Base-by-base conservation (phyloP, 257 asterid genomes). In the Ehretia macrophylla region DNA sequence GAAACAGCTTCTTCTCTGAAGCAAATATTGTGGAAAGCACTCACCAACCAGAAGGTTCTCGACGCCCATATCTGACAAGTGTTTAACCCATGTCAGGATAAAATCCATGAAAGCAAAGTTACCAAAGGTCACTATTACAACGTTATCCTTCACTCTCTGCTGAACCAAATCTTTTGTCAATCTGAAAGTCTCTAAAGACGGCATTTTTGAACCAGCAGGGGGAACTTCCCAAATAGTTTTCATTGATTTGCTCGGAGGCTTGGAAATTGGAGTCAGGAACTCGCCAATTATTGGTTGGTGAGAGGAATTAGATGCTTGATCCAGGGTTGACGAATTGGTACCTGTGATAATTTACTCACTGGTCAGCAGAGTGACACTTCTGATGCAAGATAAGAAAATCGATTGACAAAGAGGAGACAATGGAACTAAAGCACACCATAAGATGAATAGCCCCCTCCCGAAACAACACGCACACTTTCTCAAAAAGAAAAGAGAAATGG, bases 21-120 rank as follows among this genome's bases (percentile, higher is more conserved):
- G 45, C 55, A 55, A 21, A 60, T 59, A 57, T 8, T 14, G 56
- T 46, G 45, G 38, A 21, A 57, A 65, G 32, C 53, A 79, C 86
- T 70, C 73, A 89, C 99, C 99, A 48, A 93, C 94, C 60, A 93
- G 83, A 79, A 93, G 85, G 75, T 93, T 93, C 17, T 87, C 81
- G 16, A 93, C 79, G 47, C 87, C 87, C 75, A 89, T 66, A 82
- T 89, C 96, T 32, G 99, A 78, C 81, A 93, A 81, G 86, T 73
- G 90, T 75, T 87, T 93, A 63, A 87, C 97, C 99, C 99, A 93
- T 19, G 94, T 86, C 77, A 93, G 72, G 66, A 93, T 89, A 85
- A 93, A 93, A 79, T 87, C 97, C 97, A 93, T 80, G 88, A 89
- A 93, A 11, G 99, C 99, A 75, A 77, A 87, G 88, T 89, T 93